Base-by-base conservation (phyloP, 768 basidiomycete genomes). In the Trametes meyenii region DNA sequence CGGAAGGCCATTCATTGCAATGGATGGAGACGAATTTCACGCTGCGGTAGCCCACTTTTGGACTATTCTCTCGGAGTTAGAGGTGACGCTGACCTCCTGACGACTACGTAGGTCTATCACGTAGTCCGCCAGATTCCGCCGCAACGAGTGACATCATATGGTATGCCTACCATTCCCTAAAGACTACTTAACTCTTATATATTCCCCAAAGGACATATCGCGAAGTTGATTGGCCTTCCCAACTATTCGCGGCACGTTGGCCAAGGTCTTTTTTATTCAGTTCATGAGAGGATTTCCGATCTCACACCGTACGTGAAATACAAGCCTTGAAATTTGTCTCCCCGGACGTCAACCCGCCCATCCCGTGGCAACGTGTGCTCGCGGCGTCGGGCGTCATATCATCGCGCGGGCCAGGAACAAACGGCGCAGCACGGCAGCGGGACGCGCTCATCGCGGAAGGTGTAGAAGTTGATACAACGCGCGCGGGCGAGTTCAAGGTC, bases 331-430 rank as follows among this genome's bases (percentile, higher is more conserved):
- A 93, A 68, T 89, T 86, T 66, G 73, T 93, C 4, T 81, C 84
- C 0, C 80, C 84, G 0, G 79, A 81, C 21, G 77, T 80, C 1
- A 77, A 78, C 24, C 87, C 88, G 0, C 85, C 88, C 7, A 83
- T 94, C 1, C 92, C 92, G 0, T 94, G 92, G 92, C 81, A 93
- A 62, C 84, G 92, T 33, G 90, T 94, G 4, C 78, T 94, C 14
- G 81, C 84, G 3, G 79, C 90, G 0, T 80, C 86, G 0, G 92
- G 92, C 1, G 74, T 79, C 1, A 89, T 92, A 65, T 92, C 92
- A 1, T 94, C 92, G 7, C 82, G 94, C 45, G 93, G 90, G 0
- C 92, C 94, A 3, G 89, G 87, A 3, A 94, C 94, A 3, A 77
- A 83, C 42, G 93, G 92, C 2, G 93, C 93, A 0, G 82, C 82